Evolutionary conservation across 2,329 filamentous ascomycete species (phyloP).

Genomic region (Phialemonium atrogriseum): DNA sequence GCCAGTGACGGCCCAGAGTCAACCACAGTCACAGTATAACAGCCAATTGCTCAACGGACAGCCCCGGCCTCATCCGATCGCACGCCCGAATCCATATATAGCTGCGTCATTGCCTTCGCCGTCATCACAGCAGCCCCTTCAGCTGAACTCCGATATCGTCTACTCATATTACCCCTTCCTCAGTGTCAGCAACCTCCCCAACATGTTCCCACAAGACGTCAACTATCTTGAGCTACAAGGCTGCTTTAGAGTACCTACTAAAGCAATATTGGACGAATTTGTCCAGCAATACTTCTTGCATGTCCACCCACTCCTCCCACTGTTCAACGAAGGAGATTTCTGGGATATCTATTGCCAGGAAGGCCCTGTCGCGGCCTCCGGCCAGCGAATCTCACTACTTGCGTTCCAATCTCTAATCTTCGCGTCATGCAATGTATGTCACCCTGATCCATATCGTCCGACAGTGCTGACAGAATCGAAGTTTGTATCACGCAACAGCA

Average conservation of each 20-base stretch:
- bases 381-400: constrained; percentile 31
- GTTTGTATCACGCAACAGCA: constrained; percentile 30
- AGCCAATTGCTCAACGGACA: too few species aligned
- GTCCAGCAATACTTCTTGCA: constrained; percentile 39
- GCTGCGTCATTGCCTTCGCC: too few species aligned
- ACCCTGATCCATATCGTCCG: not conserved
- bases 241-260: constrained; percentile 34
- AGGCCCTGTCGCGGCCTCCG: constrained; percentile 9
- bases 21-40: too few species aligned
- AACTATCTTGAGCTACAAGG: constrained; percentile 37
- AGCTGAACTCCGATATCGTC: constrained; percentile 15
- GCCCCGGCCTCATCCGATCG: too few species aligned
- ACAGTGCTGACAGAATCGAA: constrained; percentile 10
- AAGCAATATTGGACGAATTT: constrained; percentile 34
- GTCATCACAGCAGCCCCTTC: constrained; percentile 13
- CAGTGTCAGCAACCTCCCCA: constrained; percentile 25
- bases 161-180: constrained; percentile 37
- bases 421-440: constrained; percentile 29
- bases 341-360: constrained; percentile 34
- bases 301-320: constrained; percentile 34
- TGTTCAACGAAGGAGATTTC: constrained; percentile 37
- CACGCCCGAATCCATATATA: too few species aligned
- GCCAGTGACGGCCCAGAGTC: too few species aligned
- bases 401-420: constrained; percentile 38
- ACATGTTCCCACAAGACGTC: constrained; percentile 35